phyloP scores from a whole-genome alignment of 106 monocot genomes.

The Dioscorea dumetorum region DNA sequence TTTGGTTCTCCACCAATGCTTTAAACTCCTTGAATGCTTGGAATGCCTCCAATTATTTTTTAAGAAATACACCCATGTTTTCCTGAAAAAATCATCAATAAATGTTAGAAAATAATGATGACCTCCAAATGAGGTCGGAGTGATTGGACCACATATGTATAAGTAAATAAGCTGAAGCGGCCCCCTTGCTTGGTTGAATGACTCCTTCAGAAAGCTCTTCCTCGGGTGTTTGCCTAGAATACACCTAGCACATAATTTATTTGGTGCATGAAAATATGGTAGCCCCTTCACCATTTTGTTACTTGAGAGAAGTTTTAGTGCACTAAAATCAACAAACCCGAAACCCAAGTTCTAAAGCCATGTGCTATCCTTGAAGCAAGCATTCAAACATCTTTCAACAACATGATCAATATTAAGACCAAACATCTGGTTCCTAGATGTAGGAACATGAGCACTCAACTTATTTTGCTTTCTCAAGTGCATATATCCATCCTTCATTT shows the following conservation, averaged over 20 bases:
- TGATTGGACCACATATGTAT: not conserved
- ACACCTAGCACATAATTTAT: constrained; percentile 1
- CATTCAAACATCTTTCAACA: too few species aligned
- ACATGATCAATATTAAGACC: constrained; percentile 1
- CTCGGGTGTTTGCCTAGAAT: not conserved
- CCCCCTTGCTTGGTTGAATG: not conserved
- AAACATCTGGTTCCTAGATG: not conserved
- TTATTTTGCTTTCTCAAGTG: not conserved
- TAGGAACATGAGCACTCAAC: constrained; percentile 4
- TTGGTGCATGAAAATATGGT: not conserved
- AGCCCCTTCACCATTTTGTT: constrained; percentile 12
- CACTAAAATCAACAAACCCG: constrained; percentile 5
- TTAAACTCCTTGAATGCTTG: too few species aligned
- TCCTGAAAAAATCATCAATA: constrained; percentile 12
- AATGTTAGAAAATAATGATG: not conserved
- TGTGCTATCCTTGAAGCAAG: not conserved
- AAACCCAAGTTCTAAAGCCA: constrained; percentile 1
- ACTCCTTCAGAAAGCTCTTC: constrained; percentile 7
- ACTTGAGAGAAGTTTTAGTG: not conserved
- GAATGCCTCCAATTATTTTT: too few species aligned
- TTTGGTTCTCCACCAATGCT: too few species aligned
- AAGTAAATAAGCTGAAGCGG: not conserved
- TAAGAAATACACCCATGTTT: too few species aligned
- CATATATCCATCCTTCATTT: not conserved
- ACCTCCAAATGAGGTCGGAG: not conserved